Base-by-base conservation (phyloP, 23 red algal species). In the Gracilaria caudata region DNA sequence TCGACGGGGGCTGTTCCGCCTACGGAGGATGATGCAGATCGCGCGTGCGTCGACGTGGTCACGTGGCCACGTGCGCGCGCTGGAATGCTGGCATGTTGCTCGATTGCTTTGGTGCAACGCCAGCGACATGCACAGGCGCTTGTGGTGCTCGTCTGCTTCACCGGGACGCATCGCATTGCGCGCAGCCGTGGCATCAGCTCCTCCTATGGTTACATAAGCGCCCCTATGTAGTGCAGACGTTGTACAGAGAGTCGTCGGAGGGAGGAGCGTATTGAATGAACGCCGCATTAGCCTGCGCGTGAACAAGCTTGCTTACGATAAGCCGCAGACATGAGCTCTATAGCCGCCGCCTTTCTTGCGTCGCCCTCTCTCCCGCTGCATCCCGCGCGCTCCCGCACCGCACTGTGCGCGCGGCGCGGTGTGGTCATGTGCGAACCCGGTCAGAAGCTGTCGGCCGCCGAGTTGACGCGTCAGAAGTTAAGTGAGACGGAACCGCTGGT, bases 401-500 rank as follows among this genome's bases (percentile, higher is more conserved):
- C 61, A 30, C 61, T 66, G 9, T 66, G 61, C 29, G 12, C 61
- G 61, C 61, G 61, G 3, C 61, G 61, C 26, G 30, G 7, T 14
- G 29, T 30, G 4, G 29, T 12, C 25, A 66, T 66, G 61, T 66
- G 61, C 61, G 61, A 66, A 14, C 29, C 61, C 32, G 61, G 25
- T 33, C 61, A 66, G 74, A 32, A 68, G 41, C 57, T 58, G 12
- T 79, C 72, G 40, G 73, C 79, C 0, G 90, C 90, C 3, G 90
- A 93, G 56, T 29, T 38, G 46, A 93, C 90, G 36, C 64, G 90
- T 0, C 90, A 80, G 47, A 40, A 68, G 19, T 80, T 93, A 24
- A 23, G 40, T 12, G 77, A 82, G 47, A 68, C 79, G 3, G 68
- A 93, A n/a, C 90, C 90, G 51, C 33, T 85, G 28, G 90, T 93